Evolutionary conservation across 2,329 filamentous ascomycete genomes (phyloP), one percentile per base, ranked within the genome.

Genomic region (Phialophora verrucosa): DNA sequence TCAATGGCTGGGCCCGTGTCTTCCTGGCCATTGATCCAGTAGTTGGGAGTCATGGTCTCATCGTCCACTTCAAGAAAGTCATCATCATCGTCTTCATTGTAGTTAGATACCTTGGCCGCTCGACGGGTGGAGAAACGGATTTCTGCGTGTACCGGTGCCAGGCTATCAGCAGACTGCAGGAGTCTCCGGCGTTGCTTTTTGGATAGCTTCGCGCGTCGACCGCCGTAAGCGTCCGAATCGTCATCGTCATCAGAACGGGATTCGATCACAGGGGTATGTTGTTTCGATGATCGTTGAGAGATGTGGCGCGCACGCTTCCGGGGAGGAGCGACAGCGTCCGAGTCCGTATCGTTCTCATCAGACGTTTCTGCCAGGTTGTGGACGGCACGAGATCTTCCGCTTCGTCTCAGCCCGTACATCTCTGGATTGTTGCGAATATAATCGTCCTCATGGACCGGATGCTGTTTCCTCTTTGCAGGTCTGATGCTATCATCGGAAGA

Each of bases 381-480:
- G 67, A 83, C 83, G 69, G 84, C 84, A 72, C 88, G 85, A 71
- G 87, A 87, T 71, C 88, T 86, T 76, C 85, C 93, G 82, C 95
- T 99, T 81, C 95, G 88, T 73, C 95, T 88, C 72, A 99, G 84
- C 56, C 95, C 95, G 82, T 98, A 99, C 8, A 99, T 84, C 80
- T 97, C 93, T 53, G 95, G 95, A 75, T 99, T 96, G 75, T 92
- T 91, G 74, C 90, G 86, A 73, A 98, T 97, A 75, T 89, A 93
- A 55, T 93, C 89, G 73, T 95, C 91, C 56, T 74, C 78, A 59
- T 90, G 88, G 44, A 86, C 79, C 76, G 75, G 84, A 78, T 71
- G 84, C 79, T 80, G 91, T 90, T 79, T 88, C 71, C 93, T 90
- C 83, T 97, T 97, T 68, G 84, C 79, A 58, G 85, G 86, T 75